Evolutionary conservation across 2,329 filamentous ascomycete genomes (phyloP), one percentile per base, ranked within the genome.

Genomic region (Fusarium pseudoanthophilum): DNA sequence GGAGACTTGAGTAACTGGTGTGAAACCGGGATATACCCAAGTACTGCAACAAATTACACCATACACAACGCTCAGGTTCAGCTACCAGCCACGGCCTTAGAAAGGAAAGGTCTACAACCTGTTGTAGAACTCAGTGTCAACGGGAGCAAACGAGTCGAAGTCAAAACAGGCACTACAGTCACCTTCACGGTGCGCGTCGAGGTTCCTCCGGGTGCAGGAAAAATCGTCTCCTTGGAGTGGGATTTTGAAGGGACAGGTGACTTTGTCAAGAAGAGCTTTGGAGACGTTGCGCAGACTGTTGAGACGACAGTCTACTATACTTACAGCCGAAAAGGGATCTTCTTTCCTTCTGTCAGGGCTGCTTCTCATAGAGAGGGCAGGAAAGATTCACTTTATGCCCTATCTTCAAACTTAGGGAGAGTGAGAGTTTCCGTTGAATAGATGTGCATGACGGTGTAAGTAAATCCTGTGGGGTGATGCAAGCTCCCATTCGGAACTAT

Each of bases 251-350:
- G 30, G 0, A 34, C 30, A 0, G n/a, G 48, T 2, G 4, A 15
- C 0, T 51, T 20, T 10, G 30, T 20, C 8, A 24, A 51, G 1
- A 2, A 7, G 11, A 7, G n/a, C 0, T 51, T 34, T 2, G 11
- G 30, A 10, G n/a, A 24, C 0, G 8, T 15, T 34, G 11, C 0
- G 2, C 2, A 6, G 14, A 15, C 8, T 34, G 21, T 34, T 14
- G n/a, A 51, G 30, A 10, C 4, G 0, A 7, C 30, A 0, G 11
- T 10, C 24, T 24, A 0, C 1, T 34, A 20, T 24, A 24, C 2
- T 0, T 51, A 24, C 7, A 14, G 0, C 2, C 48, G 2, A 11
- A 0, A 9, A 2, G 30, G 21, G 11, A 24, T 1, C 2, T 24
- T 51, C 6, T 34, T 51, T 11, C 30, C 30, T 7, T 2, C 8